Percentiles rank a stretch among this genome's conserved stretches.
These are phyloP conservation scores for Periconia digitata DNA, from an alignment of 2,329 filamentous ascomycete genomes.

Conservation along the genomic window DNA sequence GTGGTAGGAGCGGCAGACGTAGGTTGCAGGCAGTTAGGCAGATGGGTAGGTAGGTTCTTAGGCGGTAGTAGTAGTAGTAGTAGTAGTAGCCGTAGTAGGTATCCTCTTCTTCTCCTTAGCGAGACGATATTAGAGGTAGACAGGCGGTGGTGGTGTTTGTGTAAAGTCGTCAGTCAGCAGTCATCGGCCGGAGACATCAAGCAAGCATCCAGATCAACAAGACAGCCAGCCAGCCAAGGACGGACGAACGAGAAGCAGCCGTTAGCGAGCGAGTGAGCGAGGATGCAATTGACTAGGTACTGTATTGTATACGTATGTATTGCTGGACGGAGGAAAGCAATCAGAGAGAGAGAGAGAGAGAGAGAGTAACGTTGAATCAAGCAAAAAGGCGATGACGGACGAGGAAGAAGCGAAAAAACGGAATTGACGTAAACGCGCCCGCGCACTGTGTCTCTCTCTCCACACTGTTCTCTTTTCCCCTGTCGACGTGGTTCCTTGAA, in stretches of 20 bases:
- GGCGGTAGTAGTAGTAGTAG: too few species aligned
- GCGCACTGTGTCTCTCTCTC: neutral
- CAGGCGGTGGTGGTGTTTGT: too few species aligned
- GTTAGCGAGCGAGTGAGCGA: neutral
- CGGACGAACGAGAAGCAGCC: neutral
- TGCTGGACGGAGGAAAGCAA: neutral
- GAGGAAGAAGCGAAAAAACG: neutral
- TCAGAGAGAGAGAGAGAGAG: neutral
- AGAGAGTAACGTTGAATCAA: too few species aligned
- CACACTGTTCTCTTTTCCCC: too few species aligned
- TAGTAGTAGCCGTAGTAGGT: too few species aligned
- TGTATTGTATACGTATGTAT: neutral
- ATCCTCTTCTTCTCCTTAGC: too few species aligned
- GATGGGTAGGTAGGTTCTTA: neutral
- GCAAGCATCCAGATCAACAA: neutral
- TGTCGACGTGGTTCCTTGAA: neutral
- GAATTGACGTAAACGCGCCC: neutral
- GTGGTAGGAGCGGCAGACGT: conserved; percentile 1
- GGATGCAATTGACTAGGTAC: neutral
- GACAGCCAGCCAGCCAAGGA: neutral
- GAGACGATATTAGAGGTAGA: too few species aligned
- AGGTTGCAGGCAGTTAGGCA: neutral
- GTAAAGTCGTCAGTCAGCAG: too few species aligned
- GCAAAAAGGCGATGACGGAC: neutral
- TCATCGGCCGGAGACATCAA: neutral